Conservation (phyloP, 2,329 filamentous ascomycete genomes). For the Aureobasidium uvarum region DNA sequence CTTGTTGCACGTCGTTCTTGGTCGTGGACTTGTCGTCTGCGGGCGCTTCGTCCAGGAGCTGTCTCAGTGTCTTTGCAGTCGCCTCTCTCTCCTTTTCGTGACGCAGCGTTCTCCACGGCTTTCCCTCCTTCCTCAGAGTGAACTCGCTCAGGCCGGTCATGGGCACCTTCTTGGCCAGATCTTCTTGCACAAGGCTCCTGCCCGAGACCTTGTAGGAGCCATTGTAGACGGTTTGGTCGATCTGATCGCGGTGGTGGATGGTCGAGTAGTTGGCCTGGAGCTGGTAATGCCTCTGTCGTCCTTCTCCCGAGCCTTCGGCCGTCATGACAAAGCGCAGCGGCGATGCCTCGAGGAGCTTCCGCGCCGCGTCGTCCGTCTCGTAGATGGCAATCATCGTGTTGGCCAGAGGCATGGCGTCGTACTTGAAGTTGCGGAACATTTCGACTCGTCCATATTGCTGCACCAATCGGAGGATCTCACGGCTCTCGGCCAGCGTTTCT, state of each 20-base stretch:
- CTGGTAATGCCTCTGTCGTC: constrained; percentile 16
- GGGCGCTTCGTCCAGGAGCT: constrained; percentile 35
- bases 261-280: constrained; percentile 22
- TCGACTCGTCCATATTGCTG: constrained; percentile 52
- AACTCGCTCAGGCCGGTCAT: constrained; percentile 44
- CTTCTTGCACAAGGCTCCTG: constrained; percentile 36
- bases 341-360: constrained; percentile 45
- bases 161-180: constrained; percentile 44
- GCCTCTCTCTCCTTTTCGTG: constrained; percentile 35
- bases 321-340: constrained; percentile 50
- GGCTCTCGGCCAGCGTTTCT: constrained; percentile 49
- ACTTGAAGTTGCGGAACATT: constrained; percentile 50
- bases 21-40: neutral
- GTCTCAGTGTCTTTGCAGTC: constrained; percentile 37
- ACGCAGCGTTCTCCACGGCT: constrained; percentile 37
- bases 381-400: constrained; percentile 50
- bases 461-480: constrained; percentile 49
- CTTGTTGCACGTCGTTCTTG: neutral
- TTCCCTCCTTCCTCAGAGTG: constrained; percentile 39
- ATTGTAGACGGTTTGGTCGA: constrained; percentile 39
- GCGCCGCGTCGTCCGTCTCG: constrained; percentile 43
- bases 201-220: constrained; percentile 35
- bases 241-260: constrained; percentile 32
- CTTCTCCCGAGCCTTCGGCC: constrained; percentile 31
- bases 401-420: constrained; percentile 46